phyloP scores from a whole-genome alignment of 257 asterid species.

The Petrea volubilis region DNA sequence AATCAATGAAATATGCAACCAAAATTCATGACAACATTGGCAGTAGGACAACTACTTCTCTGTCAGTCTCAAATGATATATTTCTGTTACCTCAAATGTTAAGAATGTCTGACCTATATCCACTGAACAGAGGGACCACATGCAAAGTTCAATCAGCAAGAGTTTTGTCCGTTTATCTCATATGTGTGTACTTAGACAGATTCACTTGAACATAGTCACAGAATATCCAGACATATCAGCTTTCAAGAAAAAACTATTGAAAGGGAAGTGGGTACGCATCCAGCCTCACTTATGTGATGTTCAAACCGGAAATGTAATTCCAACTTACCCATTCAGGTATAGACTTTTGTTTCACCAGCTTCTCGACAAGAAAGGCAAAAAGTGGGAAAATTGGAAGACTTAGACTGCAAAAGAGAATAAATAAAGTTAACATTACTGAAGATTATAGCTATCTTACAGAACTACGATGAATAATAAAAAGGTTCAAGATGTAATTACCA shows the following conservation, averaged over 20 bases:
- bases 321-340: conserved; percentile 72
- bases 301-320: conserved; percentile 9
- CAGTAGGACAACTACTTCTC: neutral
- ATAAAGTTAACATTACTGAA: conserved; percentile 8
- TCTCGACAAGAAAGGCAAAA: conserved; percentile 83
- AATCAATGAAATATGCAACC: conserved; percentile 1
- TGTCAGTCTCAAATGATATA: neutral
- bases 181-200: neutral
- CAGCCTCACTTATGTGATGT: conserved; percentile 4
- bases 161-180: neutral
- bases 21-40: conserved; percentile 9
- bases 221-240: neutral
- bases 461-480: neutral
- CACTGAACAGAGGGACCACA: neutral
- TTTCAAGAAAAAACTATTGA: neutral
- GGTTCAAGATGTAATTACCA: conserved; percentile 54
- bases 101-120: neutral
- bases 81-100: neutral
- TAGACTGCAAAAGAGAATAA: conserved; percentile 52
- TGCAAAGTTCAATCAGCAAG: neutral
- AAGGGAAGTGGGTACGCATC: conserved; percentile 4
- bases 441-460: neutral
- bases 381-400: conserved; percentile 82
- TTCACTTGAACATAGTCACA: conserved; percentile 1
- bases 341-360: conserved; percentile 52